These are phyloP conservation scores for Phaeosphaeriaceae sp. DNA, from an alignment of 2,329 filamentous ascomycete genomes.

Conservation along the genomic window DNA sequence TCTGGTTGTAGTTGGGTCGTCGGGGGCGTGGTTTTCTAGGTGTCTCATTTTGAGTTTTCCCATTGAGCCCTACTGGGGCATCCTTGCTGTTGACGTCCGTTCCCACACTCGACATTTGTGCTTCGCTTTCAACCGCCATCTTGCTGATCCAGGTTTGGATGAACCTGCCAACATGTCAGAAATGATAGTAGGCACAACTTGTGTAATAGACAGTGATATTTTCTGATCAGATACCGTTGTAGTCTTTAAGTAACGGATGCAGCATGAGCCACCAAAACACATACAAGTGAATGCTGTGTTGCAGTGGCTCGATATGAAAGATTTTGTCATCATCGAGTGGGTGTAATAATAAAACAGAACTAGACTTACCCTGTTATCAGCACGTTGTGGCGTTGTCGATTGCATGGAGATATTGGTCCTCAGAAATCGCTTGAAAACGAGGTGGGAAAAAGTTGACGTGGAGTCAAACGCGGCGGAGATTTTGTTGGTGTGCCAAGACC, in stretches of 20 bases:
- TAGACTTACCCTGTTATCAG: constrained; percentile 2
- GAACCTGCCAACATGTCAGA: constrained; percentile 19
- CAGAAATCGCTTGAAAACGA: neutral
- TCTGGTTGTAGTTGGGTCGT: constrained; percentile 68
- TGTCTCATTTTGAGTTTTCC: constrained; percentile 22
- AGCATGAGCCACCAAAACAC: constrained; percentile 38
- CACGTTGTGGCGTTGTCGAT: neutral
- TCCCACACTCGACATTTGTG: constrained; percentile 13
- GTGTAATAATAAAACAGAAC: neutral
- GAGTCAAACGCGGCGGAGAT: neutral
- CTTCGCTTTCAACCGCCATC: constrained; percentile 21
- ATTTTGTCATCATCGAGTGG: constrained; percentile 33
- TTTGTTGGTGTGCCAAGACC: constrained; percentile 1
- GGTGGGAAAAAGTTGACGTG: neutral
- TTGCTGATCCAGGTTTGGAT: constrained; percentile 10
- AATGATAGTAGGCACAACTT: neutral
- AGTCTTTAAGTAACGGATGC: constrained; percentile 44
- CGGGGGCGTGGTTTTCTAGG: constrained; percentile 37
- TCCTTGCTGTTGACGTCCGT: constrained; percentile 7
- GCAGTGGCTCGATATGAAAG: constrained; percentile 32
- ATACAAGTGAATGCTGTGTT: constrained; percentile 42
- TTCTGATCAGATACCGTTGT: constrained; percentile 48
- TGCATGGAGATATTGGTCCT: constrained; percentile 5
- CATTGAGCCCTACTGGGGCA: constrained; percentile 10
- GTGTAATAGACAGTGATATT: neutral